Evolutionary conservation across 352 stramenopile species (phyloP).

Genomic region (Peronospora tabacina): DNA sequence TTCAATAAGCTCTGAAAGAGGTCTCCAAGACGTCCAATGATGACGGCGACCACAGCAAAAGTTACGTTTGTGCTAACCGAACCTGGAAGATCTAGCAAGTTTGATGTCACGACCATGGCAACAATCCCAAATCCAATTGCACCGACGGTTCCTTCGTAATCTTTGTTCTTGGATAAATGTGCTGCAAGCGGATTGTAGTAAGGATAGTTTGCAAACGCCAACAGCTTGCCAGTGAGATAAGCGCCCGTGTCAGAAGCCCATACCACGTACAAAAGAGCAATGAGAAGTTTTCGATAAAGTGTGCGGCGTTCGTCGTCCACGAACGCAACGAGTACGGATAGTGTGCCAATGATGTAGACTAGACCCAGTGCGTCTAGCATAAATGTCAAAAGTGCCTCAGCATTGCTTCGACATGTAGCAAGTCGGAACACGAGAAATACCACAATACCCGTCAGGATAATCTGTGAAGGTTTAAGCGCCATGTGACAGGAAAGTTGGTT

Average conservation of each 20-base stretch:
- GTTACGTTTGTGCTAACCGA: conserved; percentile 62
- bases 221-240: conserved; percentile 88
- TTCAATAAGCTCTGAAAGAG: conserved; percentile 95
- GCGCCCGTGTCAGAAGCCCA: conserved; percentile 88
- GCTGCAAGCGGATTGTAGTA: conserved; percentile 77
- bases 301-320: conserved; percentile 49
- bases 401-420: conserved; percentile 21
- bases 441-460: conserved; percentile 34
- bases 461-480: conserved; percentile 23
- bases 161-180: conserved; percentile 93
- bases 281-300: conserved; percentile 52
- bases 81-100: conserved; percentile 65
- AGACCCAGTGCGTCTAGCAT: conserved; percentile 48
- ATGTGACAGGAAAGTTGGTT: conserved; percentile 44
- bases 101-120: conserved; percentile 68
- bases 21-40: conserved; percentile 91
- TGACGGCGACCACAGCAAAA: conserved; percentile 85
- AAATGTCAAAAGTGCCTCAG: conserved; percentile 37
- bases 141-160: conserved; percentile 90
- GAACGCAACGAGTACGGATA: conserved; percentile 48
- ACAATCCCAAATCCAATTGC: conserved; percentile 74
- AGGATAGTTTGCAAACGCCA: conserved; percentile 78
- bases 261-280: conserved; percentile 60
- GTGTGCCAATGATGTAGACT: conserved; percentile 50
- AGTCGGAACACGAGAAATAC: conserved; percentile 44